Conservation (phyloP, 352 stramenopile species). For the Globisporangium takayamanum region DNA sequence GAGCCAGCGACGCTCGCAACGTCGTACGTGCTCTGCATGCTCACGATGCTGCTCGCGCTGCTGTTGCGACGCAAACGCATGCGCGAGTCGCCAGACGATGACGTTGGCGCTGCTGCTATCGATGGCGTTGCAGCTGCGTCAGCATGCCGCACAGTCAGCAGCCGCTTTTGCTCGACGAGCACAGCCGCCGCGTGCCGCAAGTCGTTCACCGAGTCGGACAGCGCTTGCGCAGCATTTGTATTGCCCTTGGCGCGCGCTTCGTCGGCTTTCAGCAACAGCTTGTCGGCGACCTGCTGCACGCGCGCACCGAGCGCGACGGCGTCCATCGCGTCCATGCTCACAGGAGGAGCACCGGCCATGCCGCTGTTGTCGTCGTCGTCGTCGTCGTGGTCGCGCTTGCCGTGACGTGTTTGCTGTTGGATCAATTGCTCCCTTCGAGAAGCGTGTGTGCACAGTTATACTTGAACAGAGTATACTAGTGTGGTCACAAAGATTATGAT, state of each 20-base stretch:
- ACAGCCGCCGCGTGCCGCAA: conserved; percentile 46
- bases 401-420: too few relatives aligned
- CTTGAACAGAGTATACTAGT: too few relatives aligned
- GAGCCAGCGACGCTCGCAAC: conserved; percentile 12
- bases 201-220: conserved; percentile 44
- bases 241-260: conserved; percentile 63
- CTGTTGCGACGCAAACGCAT: conserved; percentile 10
- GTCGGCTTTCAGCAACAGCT: conserved; percentile 59
- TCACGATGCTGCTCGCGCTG: conserved; percentile 16
- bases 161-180: conserved; percentile 47
- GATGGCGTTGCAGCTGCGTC: conserved; percentile 19
- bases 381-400: not conserved
- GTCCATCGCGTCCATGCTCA: conserved; percentile 16
- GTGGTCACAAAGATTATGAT: too few relatives aligned
- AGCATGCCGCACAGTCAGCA: conserved; percentile 20
- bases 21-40: conserved; percentile 15
- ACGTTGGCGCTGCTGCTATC: conserved; percentile 15
- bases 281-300: conserved; percentile 70
- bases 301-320: conserved; percentile 52
- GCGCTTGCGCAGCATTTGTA: conserved; percentile 30
- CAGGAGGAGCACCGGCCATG: not conserved
- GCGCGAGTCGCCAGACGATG: conserved; percentile 8
- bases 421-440: conserved; percentile 1
- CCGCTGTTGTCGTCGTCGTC: not conserved
- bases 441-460: too few relatives aligned